Percentiles rank a stretch among this genome's conserved stretches.
Evolutionary conservation across 768 basidiomycete genomes (phyloP).

Genomic region (Fomitopsis serialis): DNA sequence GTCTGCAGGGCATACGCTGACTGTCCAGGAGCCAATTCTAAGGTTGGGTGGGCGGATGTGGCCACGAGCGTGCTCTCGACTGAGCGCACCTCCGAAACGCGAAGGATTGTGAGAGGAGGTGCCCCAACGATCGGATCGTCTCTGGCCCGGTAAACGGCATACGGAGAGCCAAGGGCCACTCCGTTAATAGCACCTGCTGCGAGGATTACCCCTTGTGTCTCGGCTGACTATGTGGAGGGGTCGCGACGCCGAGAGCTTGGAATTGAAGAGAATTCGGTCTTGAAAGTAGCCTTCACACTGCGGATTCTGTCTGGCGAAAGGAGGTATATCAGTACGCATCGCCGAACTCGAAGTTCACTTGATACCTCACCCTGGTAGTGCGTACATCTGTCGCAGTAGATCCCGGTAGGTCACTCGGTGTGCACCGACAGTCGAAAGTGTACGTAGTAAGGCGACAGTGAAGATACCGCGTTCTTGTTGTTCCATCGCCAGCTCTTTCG

Average conservation of each 20-base stretch:
- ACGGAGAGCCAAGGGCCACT: slow-evolving; percentile 11
- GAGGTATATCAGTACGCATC: background rate
- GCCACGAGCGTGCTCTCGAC: background rate
- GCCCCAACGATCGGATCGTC: background rate
- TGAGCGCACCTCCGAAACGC: too few relatives aligned
- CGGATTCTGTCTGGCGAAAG: slow-evolving; percentile 20
- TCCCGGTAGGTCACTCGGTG: slow-evolving; percentile 20
- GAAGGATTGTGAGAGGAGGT: too few relatives aligned
- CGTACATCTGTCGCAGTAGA: slow-evolving; percentile 15
- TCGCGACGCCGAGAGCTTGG: slow-evolving; percentile 9
- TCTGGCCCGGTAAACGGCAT: slow-evolving; percentile 16
- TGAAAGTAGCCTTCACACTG: slow-evolving; percentile 23
- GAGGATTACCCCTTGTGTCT: slow-evolving; percentile 6
- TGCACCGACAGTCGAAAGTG: background rate
- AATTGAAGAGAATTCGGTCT: slow-evolving; percentile 21
- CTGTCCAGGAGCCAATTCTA: too few relatives aligned
- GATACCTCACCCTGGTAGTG: slow-evolving; percentile 7
- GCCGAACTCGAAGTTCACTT: background rate
- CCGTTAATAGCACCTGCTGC: slow-evolving; percentile 24
- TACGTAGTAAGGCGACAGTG: slow-evolving; percentile 17
- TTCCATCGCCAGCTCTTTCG: slow-evolving; percentile 15
- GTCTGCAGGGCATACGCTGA: too few relatives aligned
- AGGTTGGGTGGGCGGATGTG: too few relatives aligned
- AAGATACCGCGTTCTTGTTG: slow-evolving; percentile 18
- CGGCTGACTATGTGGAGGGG: slow-evolving; percentile 6